Evolutionary conservation across 257 asterid genomes (phyloP).

Genomic region (Perilla frutescens): DNA sequence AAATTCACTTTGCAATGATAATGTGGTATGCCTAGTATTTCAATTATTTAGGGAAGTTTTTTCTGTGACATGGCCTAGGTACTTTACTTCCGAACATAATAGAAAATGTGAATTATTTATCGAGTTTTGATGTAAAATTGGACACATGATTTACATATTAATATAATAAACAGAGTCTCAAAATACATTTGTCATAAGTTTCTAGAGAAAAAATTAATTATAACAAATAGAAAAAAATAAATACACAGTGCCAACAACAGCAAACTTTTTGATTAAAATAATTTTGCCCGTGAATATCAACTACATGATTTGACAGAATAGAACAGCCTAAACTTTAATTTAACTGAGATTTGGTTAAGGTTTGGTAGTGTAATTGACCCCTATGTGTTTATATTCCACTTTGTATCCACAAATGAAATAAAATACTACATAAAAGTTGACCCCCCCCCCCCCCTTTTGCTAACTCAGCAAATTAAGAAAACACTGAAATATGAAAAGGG

Average conservation of each 20-base stretch:
- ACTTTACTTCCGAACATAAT: not conserved
- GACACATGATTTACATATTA: not conserved
- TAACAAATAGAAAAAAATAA: not conserved
- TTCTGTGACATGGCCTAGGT: not conserved
- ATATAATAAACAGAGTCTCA: not conserved
- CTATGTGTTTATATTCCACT: slow-evolving; percentile 29
- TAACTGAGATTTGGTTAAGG: slow-evolving; percentile 42
- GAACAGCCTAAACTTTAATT: slow-evolving; percentile 13
- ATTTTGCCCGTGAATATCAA: not conserved
- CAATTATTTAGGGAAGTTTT: not conserved
- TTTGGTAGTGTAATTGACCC: slow-evolving; percentile 36
- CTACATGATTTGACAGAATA: slow-evolving; percentile 20
- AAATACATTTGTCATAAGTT: too few relatives aligned
- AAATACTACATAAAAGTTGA: slow-evolving; percentile 26
- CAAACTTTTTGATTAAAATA: not conserved
- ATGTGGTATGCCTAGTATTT: not conserved
- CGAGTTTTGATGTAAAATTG: not conserved
- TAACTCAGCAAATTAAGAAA: not conserved
- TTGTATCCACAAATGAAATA: slow-evolving; percentile 22
- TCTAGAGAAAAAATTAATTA: not conserved
- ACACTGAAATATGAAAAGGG: not conserved
- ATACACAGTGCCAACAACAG: not conserved
- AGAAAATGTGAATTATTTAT: not conserved
- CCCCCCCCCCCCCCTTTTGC: too few relatives aligned
- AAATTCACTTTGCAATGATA: not conserved